Evolutionary conservation across 345 rosid genomes (phyloP).

Genomic region (Iberis pinnata): DNA sequence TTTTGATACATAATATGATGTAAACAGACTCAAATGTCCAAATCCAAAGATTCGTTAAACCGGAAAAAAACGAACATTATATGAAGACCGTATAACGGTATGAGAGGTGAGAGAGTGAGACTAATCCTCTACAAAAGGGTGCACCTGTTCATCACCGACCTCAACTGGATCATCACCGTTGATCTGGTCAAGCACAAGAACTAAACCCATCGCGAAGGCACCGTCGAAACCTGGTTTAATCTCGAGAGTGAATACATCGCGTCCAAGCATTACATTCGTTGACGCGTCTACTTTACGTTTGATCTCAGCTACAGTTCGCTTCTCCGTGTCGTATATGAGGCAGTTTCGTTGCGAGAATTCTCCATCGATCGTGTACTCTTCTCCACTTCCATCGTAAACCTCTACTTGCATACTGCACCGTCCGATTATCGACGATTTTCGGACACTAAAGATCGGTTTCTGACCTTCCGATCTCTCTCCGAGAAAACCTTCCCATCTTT

Average conservation of each 20-base stretch:
- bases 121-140: constrained; percentile 35
- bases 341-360: constrained; percentile 53
- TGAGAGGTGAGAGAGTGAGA: neutral
- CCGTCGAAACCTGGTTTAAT: constrained; percentile 70
- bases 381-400: constrained; percentile 42
- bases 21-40: no score
- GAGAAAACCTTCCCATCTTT: constrained; percentile 58
- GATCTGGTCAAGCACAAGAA: constrained; percentile 76
- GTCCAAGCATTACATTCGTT: constrained; percentile 72
- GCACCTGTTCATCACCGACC: constrained; percentile 29
- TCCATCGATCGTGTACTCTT: constrained; percentile 77
- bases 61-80: no score
- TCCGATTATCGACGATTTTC: constrained; percentile 62
- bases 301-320: constrained; percentile 66
- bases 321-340: constrained; percentile 35
- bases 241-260: constrained; percentile 63
- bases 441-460: constrained; percentile 59
- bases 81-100: no score
- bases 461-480: constrained; percentile 68
- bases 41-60: no score
- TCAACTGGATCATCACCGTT: constrained; percentile 45
- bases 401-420: constrained; percentile 48
- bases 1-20: no score
- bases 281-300: constrained; percentile 85
- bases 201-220: constrained; percentile 84